These are phyloP conservation scores for Magnusiomyces magnusii DNA, from an alignment of 1,139 yeast genomes.

Conservation along the genomic window DNA sequence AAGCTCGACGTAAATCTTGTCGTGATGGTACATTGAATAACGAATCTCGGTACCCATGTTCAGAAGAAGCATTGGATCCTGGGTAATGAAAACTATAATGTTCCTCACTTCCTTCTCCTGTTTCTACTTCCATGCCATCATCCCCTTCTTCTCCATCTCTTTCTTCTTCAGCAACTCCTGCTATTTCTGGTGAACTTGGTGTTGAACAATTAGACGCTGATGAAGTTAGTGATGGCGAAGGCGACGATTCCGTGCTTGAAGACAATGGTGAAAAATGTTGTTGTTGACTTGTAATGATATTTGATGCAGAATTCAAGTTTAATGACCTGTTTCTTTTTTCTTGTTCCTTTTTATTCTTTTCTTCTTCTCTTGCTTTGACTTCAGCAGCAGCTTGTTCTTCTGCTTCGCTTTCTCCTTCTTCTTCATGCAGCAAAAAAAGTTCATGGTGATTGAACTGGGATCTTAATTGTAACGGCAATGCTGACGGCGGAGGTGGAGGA, in stretches of 20 bases:
- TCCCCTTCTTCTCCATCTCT: background rate
- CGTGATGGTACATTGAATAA: background rate
- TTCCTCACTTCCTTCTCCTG: too few relatives aligned
- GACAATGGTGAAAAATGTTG: background rate
- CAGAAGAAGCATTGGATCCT: conserved; percentile 1
- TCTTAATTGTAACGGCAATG: background rate
- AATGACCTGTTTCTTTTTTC: background rate
- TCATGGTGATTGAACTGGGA: background rate
- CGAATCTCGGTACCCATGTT: background rate
- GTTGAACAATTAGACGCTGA: background rate
- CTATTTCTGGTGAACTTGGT: background rate
- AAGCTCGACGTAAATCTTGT: background rate
- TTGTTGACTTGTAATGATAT: too few relatives aligned
- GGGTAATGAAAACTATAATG: background rate
- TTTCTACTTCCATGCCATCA: background rate
- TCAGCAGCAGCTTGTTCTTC: conserved; percentile 2
- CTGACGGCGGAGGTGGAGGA: background rate
- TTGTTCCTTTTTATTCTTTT: background rate
- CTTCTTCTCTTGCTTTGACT: background rate
- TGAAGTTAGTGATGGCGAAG: background rate
- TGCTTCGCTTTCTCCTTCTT: conserved; percentile 1
- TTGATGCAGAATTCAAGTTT: too few relatives aligned
- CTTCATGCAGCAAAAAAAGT: background rate
- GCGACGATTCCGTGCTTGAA: background rate
- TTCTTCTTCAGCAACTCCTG: background rate